Conservation (phyloP, 2,329 filamentous ascomycete species). For the Juglanconis juglandina region DNA sequence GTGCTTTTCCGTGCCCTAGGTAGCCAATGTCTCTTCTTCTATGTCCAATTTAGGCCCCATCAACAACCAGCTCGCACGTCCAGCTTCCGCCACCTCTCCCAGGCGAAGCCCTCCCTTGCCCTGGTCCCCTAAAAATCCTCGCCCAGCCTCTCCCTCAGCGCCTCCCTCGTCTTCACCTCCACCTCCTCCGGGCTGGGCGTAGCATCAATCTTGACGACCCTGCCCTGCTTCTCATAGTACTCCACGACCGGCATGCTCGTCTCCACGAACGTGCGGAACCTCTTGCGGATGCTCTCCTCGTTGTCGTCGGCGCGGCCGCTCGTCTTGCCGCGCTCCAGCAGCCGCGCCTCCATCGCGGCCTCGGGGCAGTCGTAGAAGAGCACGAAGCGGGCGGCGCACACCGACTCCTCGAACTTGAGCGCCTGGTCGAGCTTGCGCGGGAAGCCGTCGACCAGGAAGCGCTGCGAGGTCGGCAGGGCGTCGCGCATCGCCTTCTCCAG, state of each 20-base stretch:
- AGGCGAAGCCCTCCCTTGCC: not conserved
- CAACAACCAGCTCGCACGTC: not conserved
- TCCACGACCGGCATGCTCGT: slow-evolving; percentile 97
- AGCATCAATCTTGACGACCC: slow-evolving; percentile 78
- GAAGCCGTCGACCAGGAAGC: slow-evolving; percentile 81
- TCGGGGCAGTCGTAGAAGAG: slow-evolving; percentile 95
- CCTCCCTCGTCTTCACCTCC: slow-evolving; percentile 49
- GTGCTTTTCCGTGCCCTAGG: not conserved
- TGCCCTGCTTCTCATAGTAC: slow-evolving; percentile 71
- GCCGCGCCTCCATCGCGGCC: slow-evolving; percentile 75
- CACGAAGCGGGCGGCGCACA: slow-evolving; percentile 79
- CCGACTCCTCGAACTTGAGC: slow-evolving; percentile 83
- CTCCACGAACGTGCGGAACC: slow-evolving; percentile 90
- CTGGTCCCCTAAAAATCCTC: slow-evolving; percentile 33
- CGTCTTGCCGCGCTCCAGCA: slow-evolving; percentile 89
- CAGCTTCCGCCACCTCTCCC: not conserved
- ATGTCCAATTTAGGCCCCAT: not conserved
- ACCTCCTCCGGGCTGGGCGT: slow-evolving; percentile 63
- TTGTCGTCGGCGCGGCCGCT: slow-evolving; percentile 92
- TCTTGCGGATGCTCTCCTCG: slow-evolving; percentile 90
- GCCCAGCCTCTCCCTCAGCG: slow-evolving; percentile 48
- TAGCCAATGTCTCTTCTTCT: not conserved
- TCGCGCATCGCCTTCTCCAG: slow-evolving; percentile 90
- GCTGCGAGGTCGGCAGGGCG: slow-evolving; percentile 59
- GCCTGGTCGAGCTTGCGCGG: slow-evolving; percentile 98